Base-by-base conservation (phyloP, 768 basidiomycete genomes). In the Psilocybe cyanescens region DNA sequence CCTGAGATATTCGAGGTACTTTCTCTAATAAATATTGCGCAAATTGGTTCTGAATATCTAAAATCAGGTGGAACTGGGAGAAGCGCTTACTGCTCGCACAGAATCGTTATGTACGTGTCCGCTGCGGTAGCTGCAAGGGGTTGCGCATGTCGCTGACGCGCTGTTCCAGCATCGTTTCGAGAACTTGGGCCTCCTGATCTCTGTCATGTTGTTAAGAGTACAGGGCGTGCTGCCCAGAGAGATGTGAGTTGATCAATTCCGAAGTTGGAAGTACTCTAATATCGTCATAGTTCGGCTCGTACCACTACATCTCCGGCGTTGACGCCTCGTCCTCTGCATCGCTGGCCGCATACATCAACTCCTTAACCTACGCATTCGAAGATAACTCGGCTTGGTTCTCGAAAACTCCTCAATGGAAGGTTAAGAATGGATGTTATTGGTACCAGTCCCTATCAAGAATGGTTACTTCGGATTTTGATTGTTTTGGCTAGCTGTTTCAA, bases 281-380 rank as follows among this genome's bases (percentile, higher is more conserved):
- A 62, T 58, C 30, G 62, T 24, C 57, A 29, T 68, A 97, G 95
- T 81, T 94, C 60, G 94, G 95, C 41, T 98, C 97, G 37, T 99
- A 98, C 74, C 97, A 99, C 76, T 98, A 94, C 68, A 86, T 97
- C 60, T 99, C 97, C 0, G 97, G 97, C n/a, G 94, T 99, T 55
- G 97, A 99, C 74, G 95, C 97, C 1, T 98, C 95, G 16, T 97
- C 97, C 5, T 98, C 96, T 17, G 97, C 97, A 3, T 97, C 95
- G 0, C 83, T 99, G 30, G 97, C 97, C 4, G 97, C 97, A 9
- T 99, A 99, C 76, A 92, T 99, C 75, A 99, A 99, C 78, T 97
- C 95, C 24, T 82, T 99, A n/a, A 97, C 94, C 5, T 99, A 98
- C 71, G 86, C 90, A 16, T 89, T 99, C 63, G 97, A 98, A 70